A percentile compares a stretch with the other conserved stretches of the same genome.
These are phyloP conservation scores for Umbelopsis vinacea DNA, from an alignment of 192 early-diverging fungal species.

Conservation along the genomic window DNA sequence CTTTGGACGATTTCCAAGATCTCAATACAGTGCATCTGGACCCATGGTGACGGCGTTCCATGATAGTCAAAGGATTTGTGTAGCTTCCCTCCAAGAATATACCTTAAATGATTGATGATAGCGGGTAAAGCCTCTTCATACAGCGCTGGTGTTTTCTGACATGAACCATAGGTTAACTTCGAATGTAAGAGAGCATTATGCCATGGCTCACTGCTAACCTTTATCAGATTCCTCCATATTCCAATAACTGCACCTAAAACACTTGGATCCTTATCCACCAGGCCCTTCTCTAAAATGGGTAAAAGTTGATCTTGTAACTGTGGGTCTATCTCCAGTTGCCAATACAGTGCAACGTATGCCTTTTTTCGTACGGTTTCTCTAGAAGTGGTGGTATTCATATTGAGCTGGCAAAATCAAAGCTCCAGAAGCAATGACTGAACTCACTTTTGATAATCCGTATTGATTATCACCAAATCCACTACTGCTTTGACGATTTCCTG, in stretches of 20 bases:
- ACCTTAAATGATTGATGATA: conserved; percentile 44
- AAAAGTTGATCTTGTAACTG: conserved; percentile 42
- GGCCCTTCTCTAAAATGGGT: conserved; percentile 39
- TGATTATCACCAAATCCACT: conserved; percentile 43
- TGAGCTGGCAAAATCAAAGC: too few relatives aligned
- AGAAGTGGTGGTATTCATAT: background rate
- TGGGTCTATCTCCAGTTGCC: conserved; percentile 43
- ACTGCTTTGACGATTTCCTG: conserved; percentile 47
- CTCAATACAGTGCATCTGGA: conserved; percentile 53
- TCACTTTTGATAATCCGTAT: conserved; percentile 51
- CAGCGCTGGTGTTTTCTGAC: conserved; percentile 36
- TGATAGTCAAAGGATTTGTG: conserved; percentile 55
- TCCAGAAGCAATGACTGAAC: background rate
- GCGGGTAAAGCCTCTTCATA: conserved; percentile 44
- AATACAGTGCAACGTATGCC: conserved; percentile 47
- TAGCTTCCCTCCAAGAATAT: conserved; percentile 52
- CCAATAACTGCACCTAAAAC: conserved; percentile 52
- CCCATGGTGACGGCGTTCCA: conserved; percentile 58
- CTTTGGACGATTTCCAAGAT: conserved; percentile 36
- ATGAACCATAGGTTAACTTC: background rate
- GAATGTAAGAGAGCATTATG: background rate
- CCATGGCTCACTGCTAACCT: background rate
- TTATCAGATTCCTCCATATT: conserved; percentile 31
- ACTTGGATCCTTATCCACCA: conserved; percentile 51
- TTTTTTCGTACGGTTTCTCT: conserved; percentile 57